Conservation (phyloP, 2,329 filamentous ascomycete species). For the Claviceps arundinis region DNA sequence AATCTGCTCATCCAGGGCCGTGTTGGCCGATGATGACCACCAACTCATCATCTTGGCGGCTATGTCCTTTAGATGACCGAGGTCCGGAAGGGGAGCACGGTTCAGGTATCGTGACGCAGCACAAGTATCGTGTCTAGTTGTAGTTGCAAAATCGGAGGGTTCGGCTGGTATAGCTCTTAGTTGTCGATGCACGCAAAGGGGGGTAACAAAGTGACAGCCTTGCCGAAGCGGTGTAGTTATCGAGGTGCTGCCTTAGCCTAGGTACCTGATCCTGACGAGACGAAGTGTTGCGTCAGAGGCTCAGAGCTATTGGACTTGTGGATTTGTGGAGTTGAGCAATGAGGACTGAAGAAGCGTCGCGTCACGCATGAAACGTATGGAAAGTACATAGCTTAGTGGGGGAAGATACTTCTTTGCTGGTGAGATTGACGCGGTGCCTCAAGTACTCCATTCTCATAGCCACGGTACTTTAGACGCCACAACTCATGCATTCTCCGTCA, state of each 20-base stretch:
- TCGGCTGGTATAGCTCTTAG: background rate
- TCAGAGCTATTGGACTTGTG: background rate
- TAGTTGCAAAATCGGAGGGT: background rate
- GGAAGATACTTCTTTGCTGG: background rate
- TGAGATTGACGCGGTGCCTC: background rate
- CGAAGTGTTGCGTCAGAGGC: constrained; percentile 1
- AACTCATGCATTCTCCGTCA: background rate
- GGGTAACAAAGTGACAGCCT: background rate
- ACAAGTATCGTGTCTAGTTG: background rate
- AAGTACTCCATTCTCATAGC: background rate
- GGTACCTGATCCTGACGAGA: background rate
- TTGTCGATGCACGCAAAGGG: background rate
- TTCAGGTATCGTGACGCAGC: background rate
- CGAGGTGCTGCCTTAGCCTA: background rate
- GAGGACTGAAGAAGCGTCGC: too few relatives aligned
- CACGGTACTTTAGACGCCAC: background rate
- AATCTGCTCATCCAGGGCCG: constrained; percentile 91
- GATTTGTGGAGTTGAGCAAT: constrained; percentile 1
- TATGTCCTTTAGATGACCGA: background rate
- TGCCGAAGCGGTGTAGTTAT: background rate
- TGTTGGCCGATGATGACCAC: constrained; percentile 87
- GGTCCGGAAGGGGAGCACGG: background rate
- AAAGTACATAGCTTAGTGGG: background rate
- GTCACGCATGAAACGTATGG: too few relatives aligned
- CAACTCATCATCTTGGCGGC: constrained; percentile 63